A percentile compares a stretch with the other conserved stretches of the same genome.
phyloP scores from a whole-genome alignment of 345 rosid species.

The Bretschneidera sinensis region DNA sequence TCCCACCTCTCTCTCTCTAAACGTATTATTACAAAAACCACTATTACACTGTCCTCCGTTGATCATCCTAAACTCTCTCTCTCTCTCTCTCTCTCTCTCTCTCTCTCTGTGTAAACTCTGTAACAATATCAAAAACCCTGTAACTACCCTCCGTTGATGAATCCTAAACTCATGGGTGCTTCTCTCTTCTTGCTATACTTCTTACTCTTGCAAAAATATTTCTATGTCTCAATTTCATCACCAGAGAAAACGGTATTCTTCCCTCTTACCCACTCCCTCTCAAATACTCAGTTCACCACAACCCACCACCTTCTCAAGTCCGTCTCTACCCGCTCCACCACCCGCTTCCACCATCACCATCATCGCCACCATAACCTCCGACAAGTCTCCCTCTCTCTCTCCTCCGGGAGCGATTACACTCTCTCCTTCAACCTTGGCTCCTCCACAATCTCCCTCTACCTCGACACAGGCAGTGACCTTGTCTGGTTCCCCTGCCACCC shows the following conservation, averaged over 20 bases:
- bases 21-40: too few relatives aligned
- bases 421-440: slow-evolving; percentile 59
- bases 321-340: slow-evolving; percentile 62
- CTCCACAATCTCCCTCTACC: slow-evolving; percentile 61
- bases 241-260: slow-evolving; percentile 31
- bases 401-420: slow-evolving; percentile 86
- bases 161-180: slow-evolving; percentile 30
- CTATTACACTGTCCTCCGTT: too few relatives aligned
- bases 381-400: slow-evolving; percentile 79
- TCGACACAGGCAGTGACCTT: slow-evolving; percentile 95
- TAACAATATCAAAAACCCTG: background rate
- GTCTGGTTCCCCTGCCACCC: slow-evolving; percentile 98
- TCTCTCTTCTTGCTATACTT: slow-evolving; percentile 20
- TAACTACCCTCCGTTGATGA: background rate
- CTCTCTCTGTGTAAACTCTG: background rate
- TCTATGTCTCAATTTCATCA: slow-evolving; percentile 16
- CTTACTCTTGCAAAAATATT: background rate
- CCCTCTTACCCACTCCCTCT: slow-evolving; percentile 67
- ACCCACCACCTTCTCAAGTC: slow-evolving; percentile 80
- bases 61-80: too few relatives aligned
- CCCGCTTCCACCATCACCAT: slow-evolving; percentile 61
- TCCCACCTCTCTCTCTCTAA: too few relatives aligned
- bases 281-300: slow-evolving; percentile 44
- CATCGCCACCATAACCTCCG: slow-evolving; percentile 21
- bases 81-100: background rate